phyloP scores from a whole-genome alignment of 805 yeast genomes.

The Monosporozyma aquatica region DNA sequence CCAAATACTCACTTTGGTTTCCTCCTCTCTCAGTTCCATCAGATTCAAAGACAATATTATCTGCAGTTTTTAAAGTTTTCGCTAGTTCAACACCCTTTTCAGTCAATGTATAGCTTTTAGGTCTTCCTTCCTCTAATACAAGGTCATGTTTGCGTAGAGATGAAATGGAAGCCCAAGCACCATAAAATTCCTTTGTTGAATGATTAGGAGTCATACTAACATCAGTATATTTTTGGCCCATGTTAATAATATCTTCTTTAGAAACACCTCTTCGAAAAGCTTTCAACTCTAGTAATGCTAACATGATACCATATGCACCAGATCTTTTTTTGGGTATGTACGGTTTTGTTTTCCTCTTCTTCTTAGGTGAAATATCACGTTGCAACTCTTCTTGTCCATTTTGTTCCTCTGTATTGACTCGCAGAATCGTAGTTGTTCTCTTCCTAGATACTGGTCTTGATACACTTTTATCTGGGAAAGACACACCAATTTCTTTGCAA shows the following conservation, averaged over 20 bases:
- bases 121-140: conserved; percentile 47
- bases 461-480: conserved; percentile 14
- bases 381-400: background rate
- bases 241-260: conserved; percentile 46
- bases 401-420: conserved; percentile 12
- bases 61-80: conserved; percentile 41
- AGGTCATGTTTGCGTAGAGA: conserved; percentile 53
- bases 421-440: conserved; percentile 13
- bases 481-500: conserved; percentile 46
- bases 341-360: conserved; percentile 25
- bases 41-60: conserved; percentile 28
- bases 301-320: conserved; percentile 76
- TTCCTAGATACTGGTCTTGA: conserved; percentile 6
- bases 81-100: conserved; percentile 65
- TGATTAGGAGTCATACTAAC: conserved; percentile 52
- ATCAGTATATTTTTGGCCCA: conserved; percentile 49
- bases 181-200: conserved; percentile 50
- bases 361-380: conserved; percentile 9
- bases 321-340: conserved; percentile 70
- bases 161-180: conserved; percentile 69
- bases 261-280: conserved; percentile 46
- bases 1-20: background rate
- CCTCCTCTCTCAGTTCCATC: conserved; percentile 4
- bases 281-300: conserved; percentile 48
- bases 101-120: conserved; percentile 53